phyloP scores from a whole-genome alignment of 2,329 filamentous ascomycete genomes.

The Ophiocordyceps sinensis region DNA sequence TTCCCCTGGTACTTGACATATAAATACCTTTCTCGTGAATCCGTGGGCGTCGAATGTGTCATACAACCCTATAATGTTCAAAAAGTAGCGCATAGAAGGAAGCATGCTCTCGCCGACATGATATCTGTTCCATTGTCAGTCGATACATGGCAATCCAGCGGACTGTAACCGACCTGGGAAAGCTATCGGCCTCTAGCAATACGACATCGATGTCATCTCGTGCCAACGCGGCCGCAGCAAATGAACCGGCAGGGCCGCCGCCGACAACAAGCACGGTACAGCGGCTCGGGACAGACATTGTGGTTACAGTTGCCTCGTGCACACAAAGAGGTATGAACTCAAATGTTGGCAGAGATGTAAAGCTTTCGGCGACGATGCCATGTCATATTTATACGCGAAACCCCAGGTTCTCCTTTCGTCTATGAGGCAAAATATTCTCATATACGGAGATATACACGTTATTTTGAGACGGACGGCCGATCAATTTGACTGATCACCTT shows the following conservation, averaged over 20 bases:
- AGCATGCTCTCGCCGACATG: conserved; percentile 24
- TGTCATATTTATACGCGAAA: too few relatives aligned
- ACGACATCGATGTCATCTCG: conserved; percentile 6
- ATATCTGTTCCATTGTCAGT: conserved; percentile 10
- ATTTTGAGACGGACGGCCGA: too few relatives aligned
- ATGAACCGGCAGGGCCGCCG: conserved; percentile 6
- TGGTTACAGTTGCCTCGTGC: too few relatives aligned
- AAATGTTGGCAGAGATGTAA: too few relatives aligned
- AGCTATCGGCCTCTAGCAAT: conserved; percentile 5
- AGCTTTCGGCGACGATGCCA: too few relatives aligned
- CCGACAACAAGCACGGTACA: conserved; percentile 2
- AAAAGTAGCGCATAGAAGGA: conserved; percentile 23
- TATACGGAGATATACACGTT: too few relatives aligned
- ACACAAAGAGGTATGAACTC: too few relatives aligned
- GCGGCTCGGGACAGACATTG: neutral
- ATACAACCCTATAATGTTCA: conserved; percentile 28
- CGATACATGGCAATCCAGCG: too few relatives aligned
- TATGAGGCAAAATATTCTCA: too few relatives aligned
- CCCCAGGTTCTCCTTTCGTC: too few relatives aligned
- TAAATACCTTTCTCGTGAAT: conserved; percentile 22
- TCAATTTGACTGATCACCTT: too few relatives aligned
- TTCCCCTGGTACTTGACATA: neutral
- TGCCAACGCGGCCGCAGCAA: conserved; percentile 5
- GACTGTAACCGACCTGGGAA: conserved; percentile 3
- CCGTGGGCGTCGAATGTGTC: conserved; percentile 23